These are phyloP conservation scores for Penicillium sclerotigenum DNA, from an alignment of 2,329 filamentous ascomycete species.

Conservation along the genomic window DNA sequence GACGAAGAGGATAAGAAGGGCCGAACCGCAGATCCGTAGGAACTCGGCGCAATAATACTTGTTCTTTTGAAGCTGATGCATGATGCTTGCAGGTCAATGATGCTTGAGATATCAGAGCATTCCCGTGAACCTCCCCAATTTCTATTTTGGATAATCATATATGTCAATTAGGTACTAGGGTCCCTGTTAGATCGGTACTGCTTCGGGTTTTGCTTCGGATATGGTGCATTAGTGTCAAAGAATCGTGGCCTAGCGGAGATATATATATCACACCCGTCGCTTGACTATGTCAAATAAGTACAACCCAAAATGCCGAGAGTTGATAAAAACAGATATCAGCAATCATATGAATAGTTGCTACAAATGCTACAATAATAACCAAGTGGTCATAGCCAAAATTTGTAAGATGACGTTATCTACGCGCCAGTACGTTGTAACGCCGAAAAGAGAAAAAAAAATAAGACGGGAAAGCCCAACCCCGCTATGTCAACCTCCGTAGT, in stretches of 20 bases:
- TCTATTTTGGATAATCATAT: neutral
- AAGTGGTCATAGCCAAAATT: neutral
- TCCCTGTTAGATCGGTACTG: neutral
- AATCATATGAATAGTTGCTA: neutral
- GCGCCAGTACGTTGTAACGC: conserved; percentile 9
- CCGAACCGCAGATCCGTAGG: no score
- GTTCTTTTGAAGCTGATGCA: neutral
- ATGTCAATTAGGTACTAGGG: neutral
- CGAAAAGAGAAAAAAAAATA: conserved; percentile 6
- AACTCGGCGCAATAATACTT: no score
- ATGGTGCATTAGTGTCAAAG: neutral
- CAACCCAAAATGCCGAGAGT: neutral
- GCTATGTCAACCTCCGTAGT: conserved; percentile 1
- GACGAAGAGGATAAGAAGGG: conserved; percentile 9
- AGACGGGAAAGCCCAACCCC: neutral
- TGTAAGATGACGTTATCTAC: conserved; percentile 11
- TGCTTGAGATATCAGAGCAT: neutral
- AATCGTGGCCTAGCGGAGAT: neutral
- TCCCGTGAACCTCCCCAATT: neutral
- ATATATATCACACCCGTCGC: conserved; percentile 1
- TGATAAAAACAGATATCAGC: neutral
- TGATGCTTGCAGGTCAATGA: neutral
- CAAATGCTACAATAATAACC: neutral
- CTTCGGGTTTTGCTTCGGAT: neutral
- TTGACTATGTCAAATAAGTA: neutral